phyloP scores from a whole-genome alignment of 371 early-diverging fungal species.

The Syncephalastrum monosporum region DNA sequence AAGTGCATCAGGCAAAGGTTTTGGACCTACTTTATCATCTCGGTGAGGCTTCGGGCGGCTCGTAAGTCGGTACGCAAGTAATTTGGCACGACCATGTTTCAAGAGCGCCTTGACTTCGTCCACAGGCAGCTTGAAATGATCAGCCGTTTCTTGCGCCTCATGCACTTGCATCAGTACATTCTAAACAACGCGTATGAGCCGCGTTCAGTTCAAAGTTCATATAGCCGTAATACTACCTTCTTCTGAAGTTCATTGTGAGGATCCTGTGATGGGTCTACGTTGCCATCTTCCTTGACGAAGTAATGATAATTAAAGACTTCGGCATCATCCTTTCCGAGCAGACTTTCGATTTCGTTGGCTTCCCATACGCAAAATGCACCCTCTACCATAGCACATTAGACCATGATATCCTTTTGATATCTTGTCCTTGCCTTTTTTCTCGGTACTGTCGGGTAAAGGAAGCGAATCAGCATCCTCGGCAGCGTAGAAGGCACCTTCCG shows the following conservation, averaged over 20 bases:
- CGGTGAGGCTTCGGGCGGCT: constrained; percentile 60
- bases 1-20: neutral
- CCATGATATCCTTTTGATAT: neutral
- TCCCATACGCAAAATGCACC: constrained; percentile 75
- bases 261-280: constrained; percentile 56
- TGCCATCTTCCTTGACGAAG: constrained; percentile 55
- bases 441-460: constrained; percentile 20
- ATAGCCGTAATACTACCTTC: constrained; percentile 36
- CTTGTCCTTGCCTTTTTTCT: constrained; percentile 38
- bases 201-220: neutral
- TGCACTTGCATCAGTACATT: constrained; percentile 54
- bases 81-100: constrained; percentile 25
- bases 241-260: constrained; percentile 59
- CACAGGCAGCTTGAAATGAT: constrained; percentile 24
- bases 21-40: constrained; percentile 59
- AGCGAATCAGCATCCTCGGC: constrained; percentile 74
- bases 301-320: constrained; percentile 45
- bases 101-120: constrained; percentile 31
- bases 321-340: constrained; percentile 39
- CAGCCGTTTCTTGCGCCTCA: constrained; percentile 44
- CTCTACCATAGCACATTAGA: constrained; percentile 28
- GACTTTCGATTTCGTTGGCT: constrained; percentile 36
- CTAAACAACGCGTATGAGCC: constrained; percentile 17
- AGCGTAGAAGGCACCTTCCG: constrained; percentile 64
- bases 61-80: constrained; percentile 43